A percentile compares a stretch with the other conserved stretches of the same genome.
Conservation (phyloP, 2,329 filamentous ascomycete genomes). For the Diaporthe vaccinii region DNA sequence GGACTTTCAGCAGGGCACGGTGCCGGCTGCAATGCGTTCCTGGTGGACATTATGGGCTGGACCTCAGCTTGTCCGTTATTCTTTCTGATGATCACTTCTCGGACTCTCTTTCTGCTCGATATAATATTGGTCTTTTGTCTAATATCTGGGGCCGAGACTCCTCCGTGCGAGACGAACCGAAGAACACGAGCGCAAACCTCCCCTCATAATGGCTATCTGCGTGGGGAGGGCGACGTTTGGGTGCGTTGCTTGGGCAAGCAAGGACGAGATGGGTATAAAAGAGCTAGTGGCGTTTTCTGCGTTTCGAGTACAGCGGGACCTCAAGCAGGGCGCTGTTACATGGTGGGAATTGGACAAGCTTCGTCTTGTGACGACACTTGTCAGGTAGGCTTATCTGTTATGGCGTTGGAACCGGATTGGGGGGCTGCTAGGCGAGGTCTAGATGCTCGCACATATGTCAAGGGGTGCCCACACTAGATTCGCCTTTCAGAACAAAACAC, state of each 20-base stretch:
- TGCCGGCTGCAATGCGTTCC: constrained; percentile 8
- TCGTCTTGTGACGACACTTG: neutral
- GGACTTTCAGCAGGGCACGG: neutral
- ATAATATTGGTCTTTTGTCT: constrained; percentile 14
- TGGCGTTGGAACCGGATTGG: constrained; percentile 7
- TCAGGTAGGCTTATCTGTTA: constrained; percentile 11
- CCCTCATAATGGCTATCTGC: neutral
- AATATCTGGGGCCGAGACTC: neutral
- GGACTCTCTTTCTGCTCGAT: neutral
- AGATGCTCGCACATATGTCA: constrained; percentile 13
- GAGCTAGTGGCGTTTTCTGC: neutral
- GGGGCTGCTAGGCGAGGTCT: constrained; percentile 8
- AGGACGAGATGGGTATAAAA: neutral
- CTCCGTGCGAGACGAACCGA: neutral
- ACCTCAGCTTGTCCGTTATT: constrained; percentile 5
- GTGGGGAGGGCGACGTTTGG: neutral
- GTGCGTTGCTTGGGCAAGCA: neutral
- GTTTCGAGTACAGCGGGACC: neutral
- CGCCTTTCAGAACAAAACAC: constrained; percentile 2
- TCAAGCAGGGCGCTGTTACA: constrained; percentile 4
- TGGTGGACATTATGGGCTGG: constrained; percentile 5
- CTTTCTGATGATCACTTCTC: neutral
- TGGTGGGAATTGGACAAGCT: neutral
- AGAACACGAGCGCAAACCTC: neutral
- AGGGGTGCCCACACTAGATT: constrained; percentile 18